Percentiles rank a stretch among this genome's conserved stretches.
These are phyloP conservation scores for Arachnomyces sp. DNA, from an alignment of 2,329 filamentous ascomycete species.

Conservation along the genomic window DNA sequence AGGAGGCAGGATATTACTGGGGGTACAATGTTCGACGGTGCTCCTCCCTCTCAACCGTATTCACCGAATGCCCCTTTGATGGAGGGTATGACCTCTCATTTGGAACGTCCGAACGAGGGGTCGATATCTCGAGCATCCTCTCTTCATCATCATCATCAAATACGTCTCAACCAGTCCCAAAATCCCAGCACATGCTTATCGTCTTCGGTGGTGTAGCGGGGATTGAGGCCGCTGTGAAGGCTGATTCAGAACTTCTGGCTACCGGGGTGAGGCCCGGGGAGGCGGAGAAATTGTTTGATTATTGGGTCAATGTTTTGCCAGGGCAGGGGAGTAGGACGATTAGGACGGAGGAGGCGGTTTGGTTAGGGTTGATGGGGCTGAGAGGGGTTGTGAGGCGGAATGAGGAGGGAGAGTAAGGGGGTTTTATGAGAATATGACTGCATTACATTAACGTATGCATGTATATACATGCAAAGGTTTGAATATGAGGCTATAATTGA, in stretches of 20 bases:
- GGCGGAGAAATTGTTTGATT: conserved; percentile 66
- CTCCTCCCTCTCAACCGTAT: conserved; percentile 59
- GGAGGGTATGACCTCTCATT: conserved; percentile 75
- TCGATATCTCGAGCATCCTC: conserved; percentile 33
- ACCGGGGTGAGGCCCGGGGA: conserved; percentile 57
- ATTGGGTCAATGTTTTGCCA: conserved; percentile 74
- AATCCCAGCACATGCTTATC: conserved; percentile 59
- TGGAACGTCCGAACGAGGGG: conserved; percentile 72
- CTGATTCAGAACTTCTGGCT: conserved; percentile 49
- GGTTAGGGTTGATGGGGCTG: conserved; percentile 64
- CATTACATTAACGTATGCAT: no score
- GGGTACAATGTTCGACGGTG: conserved; percentile 65
- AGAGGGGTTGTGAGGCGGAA: conserved; percentile 43
- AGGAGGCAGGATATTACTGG: conserved; percentile 78
- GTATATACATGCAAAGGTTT: not conserved
- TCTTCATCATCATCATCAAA: no score
- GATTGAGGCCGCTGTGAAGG: conserved; percentile 63
- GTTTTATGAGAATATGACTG: no score
- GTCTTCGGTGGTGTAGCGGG: conserved; percentile 76
- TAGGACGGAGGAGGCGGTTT: conserved; percentile 73
- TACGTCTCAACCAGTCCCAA: conserved; percentile 43
- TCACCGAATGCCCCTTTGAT: conserved; percentile 66
- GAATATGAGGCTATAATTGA: no score
- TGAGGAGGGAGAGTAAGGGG: no score
- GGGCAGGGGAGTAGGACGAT: conserved; percentile 76